Evolutionary conservation across 768 basidiomycete genomes (phyloP).

Genomic region (Suillus weaverae): DNA sequence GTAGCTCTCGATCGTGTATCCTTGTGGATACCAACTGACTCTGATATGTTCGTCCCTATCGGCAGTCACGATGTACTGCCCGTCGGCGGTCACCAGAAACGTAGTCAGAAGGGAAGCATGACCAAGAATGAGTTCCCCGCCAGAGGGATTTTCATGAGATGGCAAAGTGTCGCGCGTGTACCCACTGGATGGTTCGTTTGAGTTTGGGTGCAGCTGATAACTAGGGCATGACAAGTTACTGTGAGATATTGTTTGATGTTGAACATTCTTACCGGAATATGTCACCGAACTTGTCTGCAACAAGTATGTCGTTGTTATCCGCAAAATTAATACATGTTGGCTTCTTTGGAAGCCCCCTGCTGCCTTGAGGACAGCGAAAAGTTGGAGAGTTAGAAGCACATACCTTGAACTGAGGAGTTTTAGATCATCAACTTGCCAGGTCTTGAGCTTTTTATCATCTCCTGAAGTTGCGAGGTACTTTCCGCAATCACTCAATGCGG

Average conservation of each 20-base stretch:
- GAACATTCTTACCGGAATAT: slow-evolving; percentile 64
- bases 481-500: slow-evolving; percentile 46
- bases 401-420: slow-evolving; percentile 64
- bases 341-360: slow-evolving; percentile 81
- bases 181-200: slow-evolving; percentile 23
- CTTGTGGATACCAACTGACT: slow-evolving; percentile 85
- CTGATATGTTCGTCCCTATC: slow-evolving; percentile 97
- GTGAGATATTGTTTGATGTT: not conserved
- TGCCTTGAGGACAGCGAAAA: slow-evolving; percentile 3
- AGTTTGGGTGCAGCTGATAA: slow-evolving; percentile 53
- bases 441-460: slow-evolving; percentile 80
- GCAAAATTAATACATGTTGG: slow-evolving; percentile 72
- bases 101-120: slow-evolving; percentile 85
- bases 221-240: slow-evolving; percentile 34
- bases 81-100: slow-evolving; percentile 66
- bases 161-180: slow-evolving; percentile 34
- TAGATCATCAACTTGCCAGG: slow-evolving; percentile 66
- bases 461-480: slow-evolving; percentile 59
- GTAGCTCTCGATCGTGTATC: slow-evolving; percentile 82
- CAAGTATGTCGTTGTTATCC: slow-evolving; percentile 62
- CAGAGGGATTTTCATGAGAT: slow-evolving; percentile 70
- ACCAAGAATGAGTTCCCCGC: slow-evolving; percentile 74
- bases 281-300: slow-evolving; percentile 95
- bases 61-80: slow-evolving; percentile 78
- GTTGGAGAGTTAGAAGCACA: slow-evolving; percentile 11